These are phyloP conservation scores for Hymenoscyphus salicellus DNA, from an alignment of 2,329 filamentous ascomycete genomes.

Conservation along the genomic window DNA sequence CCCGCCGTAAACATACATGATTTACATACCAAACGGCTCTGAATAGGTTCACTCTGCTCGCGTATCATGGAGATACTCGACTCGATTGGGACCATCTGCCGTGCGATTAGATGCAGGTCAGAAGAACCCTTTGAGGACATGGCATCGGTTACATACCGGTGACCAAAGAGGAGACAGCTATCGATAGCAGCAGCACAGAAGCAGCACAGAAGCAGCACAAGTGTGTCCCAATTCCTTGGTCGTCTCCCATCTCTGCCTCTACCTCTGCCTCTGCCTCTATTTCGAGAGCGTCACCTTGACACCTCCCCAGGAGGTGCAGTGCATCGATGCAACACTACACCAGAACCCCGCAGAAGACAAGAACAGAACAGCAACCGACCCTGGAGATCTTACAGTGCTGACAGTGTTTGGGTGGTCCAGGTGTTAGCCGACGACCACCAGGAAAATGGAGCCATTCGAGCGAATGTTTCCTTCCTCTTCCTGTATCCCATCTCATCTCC, in stretches of 20 bases:
- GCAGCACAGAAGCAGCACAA: background rate
- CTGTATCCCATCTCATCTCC: background rate
- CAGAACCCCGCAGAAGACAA: background rate
- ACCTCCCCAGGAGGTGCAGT: background rate
- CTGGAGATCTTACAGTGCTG: background rate
- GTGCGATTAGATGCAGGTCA: background rate
- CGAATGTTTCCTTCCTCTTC: background rate
- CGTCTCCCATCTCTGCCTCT: background rate
- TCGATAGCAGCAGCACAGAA: background rate
- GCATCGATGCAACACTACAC: background rate
- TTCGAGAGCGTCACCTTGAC: background rate
- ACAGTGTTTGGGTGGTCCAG: background rate
- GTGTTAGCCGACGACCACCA: background rate
- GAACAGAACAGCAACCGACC: background rate
- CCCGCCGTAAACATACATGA: no score
- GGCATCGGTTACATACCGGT: no score
- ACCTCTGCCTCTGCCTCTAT: background rate
- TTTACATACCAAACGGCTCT: no score
- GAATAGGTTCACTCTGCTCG: background rate
- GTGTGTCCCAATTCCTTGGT: background rate
- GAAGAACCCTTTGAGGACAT: background rate
- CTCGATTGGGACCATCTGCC: background rate
- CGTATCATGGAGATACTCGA: conserved; percentile 1
- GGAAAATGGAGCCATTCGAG: background rate
- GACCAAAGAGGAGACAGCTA: background rate